Evolutionary conservation across 345 rosid species (phyloP).

Genomic region (Eucalyptus viminalis): DNA sequence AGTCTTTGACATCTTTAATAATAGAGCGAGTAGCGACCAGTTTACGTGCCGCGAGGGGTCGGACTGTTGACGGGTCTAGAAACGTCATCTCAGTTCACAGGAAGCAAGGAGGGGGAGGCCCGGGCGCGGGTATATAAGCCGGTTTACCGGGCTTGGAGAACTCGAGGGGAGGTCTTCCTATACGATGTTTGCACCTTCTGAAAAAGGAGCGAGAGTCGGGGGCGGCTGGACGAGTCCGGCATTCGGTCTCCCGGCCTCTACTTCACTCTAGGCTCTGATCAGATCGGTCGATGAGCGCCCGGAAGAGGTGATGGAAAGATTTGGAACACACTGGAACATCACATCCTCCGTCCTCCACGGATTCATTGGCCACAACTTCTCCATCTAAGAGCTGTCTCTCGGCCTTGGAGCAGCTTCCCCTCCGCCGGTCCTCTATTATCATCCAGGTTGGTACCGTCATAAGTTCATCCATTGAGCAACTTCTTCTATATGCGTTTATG

Average conservation of each 20-base stretch:
- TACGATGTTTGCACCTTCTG: background rate
- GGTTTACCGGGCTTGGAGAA: background rate
- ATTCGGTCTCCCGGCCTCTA: background rate
- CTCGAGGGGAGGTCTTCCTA: background rate
- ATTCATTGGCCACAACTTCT: background rate
- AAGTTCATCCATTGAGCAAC: background rate
- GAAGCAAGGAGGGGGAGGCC: background rate
- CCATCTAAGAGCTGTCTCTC: background rate
- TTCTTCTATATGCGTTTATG: background rate
- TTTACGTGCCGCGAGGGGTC: background rate
- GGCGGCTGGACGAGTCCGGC: background rate
- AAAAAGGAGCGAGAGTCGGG: background rate
- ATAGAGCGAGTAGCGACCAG: background rate
- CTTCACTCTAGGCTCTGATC: background rate
- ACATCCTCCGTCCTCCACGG: background rate
- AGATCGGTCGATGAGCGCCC: background rate
- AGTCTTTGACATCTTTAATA: background rate
- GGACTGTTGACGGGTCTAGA: background rate
- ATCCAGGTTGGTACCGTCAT: background rate
- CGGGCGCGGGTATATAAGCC: background rate
- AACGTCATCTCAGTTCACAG: background rate
- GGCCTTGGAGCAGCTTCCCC: background rate
- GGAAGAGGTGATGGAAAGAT: background rate
- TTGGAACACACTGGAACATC: background rate
- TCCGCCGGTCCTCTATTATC: background rate